phyloP scores from a whole-genome alignment of 306 rosid species.

The Acmispon strigosus region DNA sequence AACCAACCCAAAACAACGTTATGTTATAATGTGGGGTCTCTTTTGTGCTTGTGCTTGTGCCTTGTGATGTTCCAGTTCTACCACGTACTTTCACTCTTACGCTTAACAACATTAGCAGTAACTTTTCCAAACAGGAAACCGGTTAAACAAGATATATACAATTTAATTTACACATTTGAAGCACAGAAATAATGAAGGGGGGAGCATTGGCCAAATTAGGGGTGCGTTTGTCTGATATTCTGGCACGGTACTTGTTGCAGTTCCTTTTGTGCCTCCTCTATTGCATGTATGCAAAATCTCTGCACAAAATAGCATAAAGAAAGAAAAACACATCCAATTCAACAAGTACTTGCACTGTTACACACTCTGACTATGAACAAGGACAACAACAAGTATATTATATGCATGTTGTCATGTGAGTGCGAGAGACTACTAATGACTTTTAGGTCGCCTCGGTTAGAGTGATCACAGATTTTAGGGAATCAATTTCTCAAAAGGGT shows the following conservation, averaged over 20 bases:
- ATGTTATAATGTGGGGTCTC: slow-evolving; percentile 15
- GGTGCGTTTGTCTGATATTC: background rate
- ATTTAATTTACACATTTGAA: background rate
- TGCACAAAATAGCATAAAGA: background rate
- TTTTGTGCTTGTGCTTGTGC: background rate
- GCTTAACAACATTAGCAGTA: slow-evolving; percentile 14
- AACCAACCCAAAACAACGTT: background rate
- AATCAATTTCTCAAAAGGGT: slow-evolving; percentile 23
- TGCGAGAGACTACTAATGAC: background rate
- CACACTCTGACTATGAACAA: background rate
- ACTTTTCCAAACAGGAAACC: background rate
- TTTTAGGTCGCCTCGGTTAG: slow-evolving; percentile 16
- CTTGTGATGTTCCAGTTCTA: background rate
- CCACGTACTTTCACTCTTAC: background rate
- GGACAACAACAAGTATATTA: too few relatives aligned
- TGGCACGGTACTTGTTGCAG: background rate
- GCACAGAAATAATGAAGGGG: background rate
- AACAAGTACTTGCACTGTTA: background rate
- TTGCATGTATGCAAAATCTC: background rate
- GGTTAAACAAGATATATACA: background rate
- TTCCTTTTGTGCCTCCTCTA: background rate
- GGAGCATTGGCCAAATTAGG: background rate
- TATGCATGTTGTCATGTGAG: slow-evolving; percentile 12
- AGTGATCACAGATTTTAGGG: slow-evolving; percentile 8
- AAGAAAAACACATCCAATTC: background rate